Percentiles rank a stretch among this genome's conserved stretches.
phyloP scores from a whole-genome alignment of 2,329 filamentous ascomycete genomes.

The Colletotrichum lini region DNA sequence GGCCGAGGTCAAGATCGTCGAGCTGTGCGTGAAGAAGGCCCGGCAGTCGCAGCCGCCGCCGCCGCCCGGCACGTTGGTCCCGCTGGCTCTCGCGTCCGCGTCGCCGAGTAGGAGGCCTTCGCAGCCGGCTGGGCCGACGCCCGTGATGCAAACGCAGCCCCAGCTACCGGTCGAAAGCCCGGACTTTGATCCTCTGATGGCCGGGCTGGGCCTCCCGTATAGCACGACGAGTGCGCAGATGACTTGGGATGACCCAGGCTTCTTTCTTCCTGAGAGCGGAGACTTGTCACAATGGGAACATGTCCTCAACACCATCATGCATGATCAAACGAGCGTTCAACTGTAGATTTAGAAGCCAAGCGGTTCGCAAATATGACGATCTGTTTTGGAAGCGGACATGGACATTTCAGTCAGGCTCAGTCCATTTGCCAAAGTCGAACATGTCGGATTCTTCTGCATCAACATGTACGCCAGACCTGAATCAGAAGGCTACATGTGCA shows the following conservation, averaged over 20 bases:
- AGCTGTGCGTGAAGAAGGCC: slow-evolving; percentile 54
- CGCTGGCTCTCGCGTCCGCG: slow-evolving; percentile 8
- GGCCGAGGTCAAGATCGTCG: slow-evolving; percentile 58
- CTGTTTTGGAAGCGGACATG: too few species aligned
- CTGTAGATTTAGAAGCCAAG: too few species aligned
- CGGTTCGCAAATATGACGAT: neutral
- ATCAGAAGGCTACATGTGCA: too few species aligned
- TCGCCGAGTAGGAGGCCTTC: neutral
- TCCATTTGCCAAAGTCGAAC: too few species aligned
- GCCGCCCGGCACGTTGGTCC: neutral
- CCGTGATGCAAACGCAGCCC: slow-evolving; percentile 10
- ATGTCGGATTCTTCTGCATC: too few species aligned
- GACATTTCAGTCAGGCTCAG: too few species aligned
- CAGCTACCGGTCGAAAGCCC: slow-evolving; percentile 29
- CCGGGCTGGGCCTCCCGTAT: slow-evolving; percentile 27
- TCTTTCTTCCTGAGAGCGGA: slow-evolving; percentile 29
- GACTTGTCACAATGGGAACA: slow-evolving; percentile 37
- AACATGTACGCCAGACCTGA: too few species aligned
- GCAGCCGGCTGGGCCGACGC: neutral
- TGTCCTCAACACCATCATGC: slow-evolving; percentile 36
- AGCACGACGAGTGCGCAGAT: slow-evolving; percentile 38
- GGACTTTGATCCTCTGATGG: slow-evolving; percentile 30
- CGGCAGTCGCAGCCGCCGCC: slow-evolving; percentile 32
- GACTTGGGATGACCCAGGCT: slow-evolving; percentile 36
- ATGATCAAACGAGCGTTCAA: slow-evolving; percentile 22